A percentile compares a stretch with the other conserved stretches of the same genome.
Evolutionary conservation across 495 filamentous ascomycete genomes (phyloP).

Genomic region (Penicillium turbatum): DNA sequence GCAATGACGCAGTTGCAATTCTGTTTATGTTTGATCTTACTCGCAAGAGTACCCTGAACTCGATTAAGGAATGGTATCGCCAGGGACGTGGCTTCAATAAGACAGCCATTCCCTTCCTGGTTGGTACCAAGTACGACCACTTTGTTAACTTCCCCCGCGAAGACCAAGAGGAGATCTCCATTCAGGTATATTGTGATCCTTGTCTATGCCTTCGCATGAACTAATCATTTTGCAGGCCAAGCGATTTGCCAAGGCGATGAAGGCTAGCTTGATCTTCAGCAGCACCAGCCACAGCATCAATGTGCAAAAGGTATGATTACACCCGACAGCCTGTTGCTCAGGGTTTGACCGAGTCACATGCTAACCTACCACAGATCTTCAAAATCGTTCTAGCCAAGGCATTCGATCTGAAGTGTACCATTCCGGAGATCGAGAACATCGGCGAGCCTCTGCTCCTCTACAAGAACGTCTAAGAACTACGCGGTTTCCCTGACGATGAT

Average conservation of each 20-base stretch:
- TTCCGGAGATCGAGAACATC: conserved; percentile 96
- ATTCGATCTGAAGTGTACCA: conserved; percentile 97
- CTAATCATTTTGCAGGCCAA: conserved; percentile 59
- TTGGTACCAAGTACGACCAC: conserved; percentile 98
- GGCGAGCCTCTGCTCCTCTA: conserved; percentile 96
- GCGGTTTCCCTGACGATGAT: conserved; percentile 30
- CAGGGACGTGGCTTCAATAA: conserved; percentile 99
- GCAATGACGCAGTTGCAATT: conserved; percentile 97
- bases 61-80: conserved; percentile 99
- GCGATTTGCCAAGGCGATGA: conserved; percentile 96
- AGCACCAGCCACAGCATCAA: conserved; percentile 99
- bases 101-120: conserved; percentile 93
- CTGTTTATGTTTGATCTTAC: conserved; percentile 99
- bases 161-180: conserved; percentile 96
- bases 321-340: not conserved
- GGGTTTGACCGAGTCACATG: not conserved
- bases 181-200: conserved; percentile 59
- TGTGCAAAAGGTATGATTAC: conserved; percentile 79
- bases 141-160: conserved; percentile 97
- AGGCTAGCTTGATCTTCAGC: conserved; percentile 93
- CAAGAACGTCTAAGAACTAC: conserved; percentile 57
- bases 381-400: conserved; percentile 98
- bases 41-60: conserved; percentile 95
- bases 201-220: not conserved
- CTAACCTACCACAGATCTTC: conserved; percentile 71